Evolutionary conservation across 2,329 filamentous ascomycete species (phyloP), one percentile per base, ranked within the genome.

Genomic region (Penicillium sp.): DNA sequence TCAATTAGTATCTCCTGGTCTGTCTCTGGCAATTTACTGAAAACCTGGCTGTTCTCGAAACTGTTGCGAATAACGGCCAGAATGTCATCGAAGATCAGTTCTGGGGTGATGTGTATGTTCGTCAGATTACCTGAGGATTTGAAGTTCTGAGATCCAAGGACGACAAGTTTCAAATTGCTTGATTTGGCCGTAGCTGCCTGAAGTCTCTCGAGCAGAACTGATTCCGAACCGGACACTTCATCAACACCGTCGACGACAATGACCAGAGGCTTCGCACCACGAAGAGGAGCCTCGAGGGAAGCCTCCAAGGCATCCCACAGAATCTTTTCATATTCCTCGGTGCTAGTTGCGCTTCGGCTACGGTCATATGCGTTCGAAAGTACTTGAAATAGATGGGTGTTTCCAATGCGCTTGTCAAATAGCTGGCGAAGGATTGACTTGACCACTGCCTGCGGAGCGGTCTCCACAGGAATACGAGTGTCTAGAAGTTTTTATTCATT

Each of bases 211-310:
- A 72, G 59, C 8, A 75, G 43, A 8, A 53, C 42, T 1, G 60
- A 30, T 47, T 74, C 69, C 2, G 66, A 67, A 33, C 67, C 66
- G 5, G 62, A 61, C 7, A 66, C 63, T 58, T 75, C 73, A 28
- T 75, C 73, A 2, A 71, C 57, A 18, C 72, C 73, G 46, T 76
- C 73, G 9, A 76, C 62, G 14, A 76, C 65, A 5, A 76, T 58
- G 20, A 75, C 66, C 0, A 76, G 60, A 28, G 73, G 68, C 53
- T 68, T 72, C 1, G 68, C 64, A 7, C 67, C 66, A 3, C 60
- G 61, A 3, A 71, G 62, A 7, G 64, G 61, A 5, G 70, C 59
- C 1, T 52, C 52, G 0, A 76, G 57, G 0, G 70, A 66, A 18
- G 61, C 61, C 20, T 68, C 65, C 1, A 74, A 49, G 0, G 71